Percentiles rank a stretch among this genome's conserved stretches.
phyloP scores from a whole-genome alignment of 2,329 filamentous ascomycete species.

The Xylaria sp. region DNA sequence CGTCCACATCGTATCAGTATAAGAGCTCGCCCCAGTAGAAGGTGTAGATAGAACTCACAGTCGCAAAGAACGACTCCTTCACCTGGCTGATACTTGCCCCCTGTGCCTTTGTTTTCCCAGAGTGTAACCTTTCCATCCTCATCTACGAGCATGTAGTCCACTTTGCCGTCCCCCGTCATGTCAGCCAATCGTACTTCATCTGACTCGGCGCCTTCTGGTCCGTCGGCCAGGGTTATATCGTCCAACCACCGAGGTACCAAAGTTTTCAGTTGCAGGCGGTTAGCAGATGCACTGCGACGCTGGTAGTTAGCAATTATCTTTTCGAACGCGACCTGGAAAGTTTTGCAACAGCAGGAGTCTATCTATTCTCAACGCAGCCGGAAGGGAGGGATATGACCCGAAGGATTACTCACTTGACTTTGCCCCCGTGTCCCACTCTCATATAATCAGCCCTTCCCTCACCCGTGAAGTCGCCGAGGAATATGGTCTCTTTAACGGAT shows the following conservation, averaged over 20 bases:
- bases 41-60: neutral
- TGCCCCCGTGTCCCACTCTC: neutral
- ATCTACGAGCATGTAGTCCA: conserved; percentile 4
- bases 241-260: neutral
- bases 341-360: too few species aligned
- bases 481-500: neutral
- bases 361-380: too few species aligned
- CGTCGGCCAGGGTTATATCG: neutral
- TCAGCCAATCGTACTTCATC: conserved; percentile 1
- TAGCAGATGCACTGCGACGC: neutral
- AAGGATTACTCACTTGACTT: too few species aligned
- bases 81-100: neutral
- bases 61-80: neutral
- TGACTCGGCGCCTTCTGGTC: neutral
- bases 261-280: neutral
- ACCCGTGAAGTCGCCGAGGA: neutral
- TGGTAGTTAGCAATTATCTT: too few species aligned
- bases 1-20: neutral
- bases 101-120: conserved; percentile 1
- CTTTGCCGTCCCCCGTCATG: conserved; percentile 1
- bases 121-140: neutral
- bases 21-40: neutral
- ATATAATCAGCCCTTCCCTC: conserved; percentile 12
- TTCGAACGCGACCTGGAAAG: too few species aligned
- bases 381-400: too few species aligned